Percentiles rank a stretch among this genome's conserved stretches.
These are phyloP conservation scores for Cubamyces lactineus DNA, from an alignment of 768 basidiomycete genomes.

Conservation along the genomic window DNA sequence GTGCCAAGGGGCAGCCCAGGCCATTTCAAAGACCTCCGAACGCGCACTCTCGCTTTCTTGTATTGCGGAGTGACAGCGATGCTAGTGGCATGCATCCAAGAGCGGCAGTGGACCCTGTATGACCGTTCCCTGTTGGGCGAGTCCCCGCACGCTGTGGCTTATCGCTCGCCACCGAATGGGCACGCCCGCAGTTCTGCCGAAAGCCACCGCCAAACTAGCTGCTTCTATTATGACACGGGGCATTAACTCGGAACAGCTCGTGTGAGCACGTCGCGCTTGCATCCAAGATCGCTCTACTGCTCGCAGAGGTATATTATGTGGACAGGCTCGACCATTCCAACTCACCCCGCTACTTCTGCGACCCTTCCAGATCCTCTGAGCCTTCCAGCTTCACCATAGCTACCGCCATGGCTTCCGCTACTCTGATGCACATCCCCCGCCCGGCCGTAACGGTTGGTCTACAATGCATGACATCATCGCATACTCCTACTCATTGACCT, in stretches of 20 bases:
- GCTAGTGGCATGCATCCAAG: background rate
- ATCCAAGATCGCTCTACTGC: slow-evolving; percentile 23
- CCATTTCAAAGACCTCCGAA: background rate
- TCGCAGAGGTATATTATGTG: slow-evolving; percentile 19
- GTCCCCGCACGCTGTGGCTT: slow-evolving; percentile 16
- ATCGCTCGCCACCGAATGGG: slow-evolving; percentile 13
- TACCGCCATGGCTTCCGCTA: slow-evolving; percentile 16
- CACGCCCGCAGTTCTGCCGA: slow-evolving; percentile 30
- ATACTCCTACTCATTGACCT: background rate
- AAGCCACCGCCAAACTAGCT: slow-evolving; percentile 20
- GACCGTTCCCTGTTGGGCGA: background rate
- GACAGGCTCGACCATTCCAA: slow-evolving; percentile 4
- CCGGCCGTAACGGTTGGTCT: slow-evolving; percentile 23
- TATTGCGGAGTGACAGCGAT: slow-evolving; percentile 6
- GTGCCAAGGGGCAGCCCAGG: background rate
- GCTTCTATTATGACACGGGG: slow-evolving; percentile 28
- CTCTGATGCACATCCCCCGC: slow-evolving; percentile 12
- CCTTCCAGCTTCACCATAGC: background rate
- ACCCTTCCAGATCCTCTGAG: background rate
- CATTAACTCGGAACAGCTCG: slow-evolving; percentile 24
- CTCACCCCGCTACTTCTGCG: slow-evolving; percentile 12
- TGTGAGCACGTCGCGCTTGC: slow-evolving; percentile 24
- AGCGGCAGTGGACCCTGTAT: background rate
- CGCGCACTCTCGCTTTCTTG: background rate
- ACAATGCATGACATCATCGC: slow-evolving; percentile 12